Percentiles rank a stretch among this genome's conserved stretches.
Conservation (phyloP, 2,329 filamentous ascomycete genomes). For the Albophoma yamanashiensis region DNA sequence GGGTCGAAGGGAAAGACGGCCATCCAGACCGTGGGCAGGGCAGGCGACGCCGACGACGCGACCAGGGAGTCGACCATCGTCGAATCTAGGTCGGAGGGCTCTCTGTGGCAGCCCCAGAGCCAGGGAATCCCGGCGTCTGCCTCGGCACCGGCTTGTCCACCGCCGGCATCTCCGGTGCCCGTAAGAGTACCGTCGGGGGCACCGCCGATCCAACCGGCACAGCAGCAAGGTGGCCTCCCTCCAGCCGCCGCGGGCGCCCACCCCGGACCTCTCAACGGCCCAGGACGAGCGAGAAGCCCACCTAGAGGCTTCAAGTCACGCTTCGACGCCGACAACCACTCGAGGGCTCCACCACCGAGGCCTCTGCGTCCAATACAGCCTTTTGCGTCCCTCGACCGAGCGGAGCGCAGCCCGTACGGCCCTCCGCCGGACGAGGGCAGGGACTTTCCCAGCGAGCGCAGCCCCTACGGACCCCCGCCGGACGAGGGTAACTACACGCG, state of each 20-base stretch:
- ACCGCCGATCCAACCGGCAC: background rate
- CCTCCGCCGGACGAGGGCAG: conserved; percentile 1
- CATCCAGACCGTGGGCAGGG: background rate
- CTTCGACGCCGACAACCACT: conserved; percentile 10
- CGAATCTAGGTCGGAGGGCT: background rate
- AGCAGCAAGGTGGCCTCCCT: background rate
- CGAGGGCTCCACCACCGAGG: conserved; percentile 9
- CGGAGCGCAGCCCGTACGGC: conserved; percentile 9
- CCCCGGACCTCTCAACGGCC: background rate
- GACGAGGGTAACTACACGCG: conserved; percentile 4
- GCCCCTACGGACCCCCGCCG: conserved; percentile 1
- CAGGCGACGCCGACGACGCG: background rate
- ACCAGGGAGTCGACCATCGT: background rate
- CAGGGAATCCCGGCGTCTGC: background rate
- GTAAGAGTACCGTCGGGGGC: background rate
- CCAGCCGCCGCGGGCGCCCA: background rate
- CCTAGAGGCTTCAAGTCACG: conserved; percentile 13
- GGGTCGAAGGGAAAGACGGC: background rate
- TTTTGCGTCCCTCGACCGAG: conserved; percentile 8
- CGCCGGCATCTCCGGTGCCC: background rate
- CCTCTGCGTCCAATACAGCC: conserved; percentile 12
- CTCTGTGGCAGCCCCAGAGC: background rate
- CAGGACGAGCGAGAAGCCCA: background rate
- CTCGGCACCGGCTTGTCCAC: background rate
- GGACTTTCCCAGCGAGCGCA: conserved; percentile 1